Percentiles rank a stretch among this genome's conserved stretches.
Evolutionary conservation across 1,284 basidiomycete species (phyloP).

Genomic region (Cutaneotrichosporon curvatum): DNA sequence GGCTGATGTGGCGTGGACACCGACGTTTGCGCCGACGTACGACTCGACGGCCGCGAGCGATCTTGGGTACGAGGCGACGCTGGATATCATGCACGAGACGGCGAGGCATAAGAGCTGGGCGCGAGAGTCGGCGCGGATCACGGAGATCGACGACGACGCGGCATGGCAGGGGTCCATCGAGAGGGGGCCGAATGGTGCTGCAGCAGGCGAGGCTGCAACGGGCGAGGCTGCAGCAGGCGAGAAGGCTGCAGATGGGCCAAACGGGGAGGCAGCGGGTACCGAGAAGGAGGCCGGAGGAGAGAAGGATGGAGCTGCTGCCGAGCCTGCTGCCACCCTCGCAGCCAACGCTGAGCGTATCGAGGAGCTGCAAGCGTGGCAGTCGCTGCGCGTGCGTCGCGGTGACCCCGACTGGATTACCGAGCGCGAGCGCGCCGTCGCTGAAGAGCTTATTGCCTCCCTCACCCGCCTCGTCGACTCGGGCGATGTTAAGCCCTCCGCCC

Average conservation of each 20-base stretch:
- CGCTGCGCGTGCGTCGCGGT: conserved; percentile 23
- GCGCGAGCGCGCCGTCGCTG: conserved; percentile 31
- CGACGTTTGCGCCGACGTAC: conserved; percentile 33
- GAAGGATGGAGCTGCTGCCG: conserved; percentile 6
- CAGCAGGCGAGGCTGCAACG: not conserved
- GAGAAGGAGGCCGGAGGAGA: conserved; percentile 7
- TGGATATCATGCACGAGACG: conserved; percentile 35
- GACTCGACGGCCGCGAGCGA: conserved; percentile 29
- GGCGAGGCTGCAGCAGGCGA: conserved; percentile 4
- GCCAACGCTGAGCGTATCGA: conserved; percentile 29
- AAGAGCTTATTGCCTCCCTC: conserved; percentile 30
- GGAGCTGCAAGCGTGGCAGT: conserved; percentile 39
- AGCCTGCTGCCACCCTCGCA: conserved; percentile 22
- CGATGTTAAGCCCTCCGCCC: conserved; percentile 7
- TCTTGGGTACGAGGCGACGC: conserved; percentile 30
- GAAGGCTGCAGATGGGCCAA: conserved; percentile 2
- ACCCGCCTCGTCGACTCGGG: conserved; percentile 16
- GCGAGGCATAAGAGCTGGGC: conserved; percentile 23
- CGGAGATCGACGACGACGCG: conserved; percentile 3
- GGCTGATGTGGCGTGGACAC: conserved; percentile 19
- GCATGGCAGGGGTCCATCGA: conserved; percentile 8
- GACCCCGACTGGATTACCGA: conserved; percentile 17
- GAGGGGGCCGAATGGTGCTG: not conserved
- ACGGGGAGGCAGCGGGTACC: conserved; percentile 1
- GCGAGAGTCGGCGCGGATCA: conserved; percentile 1